Evolutionary conservation across 2,329 filamentous ascomycete genomes (phyloP).

Genomic region (Ophiostoma sp.): DNA sequence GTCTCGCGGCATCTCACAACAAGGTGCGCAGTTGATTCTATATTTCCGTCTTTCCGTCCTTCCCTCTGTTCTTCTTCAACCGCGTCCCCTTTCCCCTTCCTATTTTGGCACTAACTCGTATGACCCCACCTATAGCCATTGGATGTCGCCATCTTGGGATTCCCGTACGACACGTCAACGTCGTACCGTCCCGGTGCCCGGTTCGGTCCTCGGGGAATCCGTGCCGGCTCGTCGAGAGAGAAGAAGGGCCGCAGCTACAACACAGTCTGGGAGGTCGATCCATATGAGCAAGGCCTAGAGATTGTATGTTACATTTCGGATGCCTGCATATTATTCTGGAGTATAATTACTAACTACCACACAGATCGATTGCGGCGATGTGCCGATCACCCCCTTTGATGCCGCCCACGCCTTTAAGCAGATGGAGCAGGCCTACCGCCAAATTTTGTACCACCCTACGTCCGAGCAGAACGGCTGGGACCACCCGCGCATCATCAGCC

Average conservation of each 20-base stretch:
- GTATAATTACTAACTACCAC: background rate
- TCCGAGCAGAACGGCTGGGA: constrained; percentile 21
- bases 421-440: constrained; percentile 28
- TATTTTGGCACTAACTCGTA: constrained; percentile 3
- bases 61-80: background rate
- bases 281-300: constrained; percentile 21
- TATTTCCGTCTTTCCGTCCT: too few relatives aligned
- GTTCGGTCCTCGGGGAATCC: constrained; percentile 27
- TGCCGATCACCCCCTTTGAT: constrained; percentile 29
- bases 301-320: background rate
- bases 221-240: constrained; percentile 25
- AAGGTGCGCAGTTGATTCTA: background rate
- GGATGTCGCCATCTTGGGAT: constrained; percentile 26
- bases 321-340: background rate
- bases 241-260: constrained; percentile 27
- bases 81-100: background rate
- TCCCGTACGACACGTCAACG: constrained; percentile 27
- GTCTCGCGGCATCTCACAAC: constrained; percentile 19
- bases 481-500: constrained; percentile 26
- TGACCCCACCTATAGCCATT: constrained; percentile 18
- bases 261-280: constrained; percentile 24
- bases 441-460: constrained; percentile 21
- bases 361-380: constrained; percentile 28
- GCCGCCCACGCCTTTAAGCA: constrained; percentile 28
- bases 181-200: constrained; percentile 27